Evolutionary conservation across 768 basidiomycete species (phyloP), one percentile per base, ranked within the genome.

Genomic region (Collybia nuda): DNA sequence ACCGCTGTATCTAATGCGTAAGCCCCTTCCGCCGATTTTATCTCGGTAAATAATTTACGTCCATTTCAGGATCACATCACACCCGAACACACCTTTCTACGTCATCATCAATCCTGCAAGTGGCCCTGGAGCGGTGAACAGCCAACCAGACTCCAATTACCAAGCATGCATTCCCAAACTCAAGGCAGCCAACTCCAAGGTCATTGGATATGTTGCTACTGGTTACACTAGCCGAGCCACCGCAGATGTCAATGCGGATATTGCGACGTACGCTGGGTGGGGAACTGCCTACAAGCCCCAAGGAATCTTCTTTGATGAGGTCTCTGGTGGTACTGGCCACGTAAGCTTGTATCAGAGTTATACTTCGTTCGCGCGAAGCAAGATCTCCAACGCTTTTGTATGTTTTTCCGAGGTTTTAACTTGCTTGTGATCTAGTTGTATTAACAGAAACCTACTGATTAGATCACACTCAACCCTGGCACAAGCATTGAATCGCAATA

Each of bases 251-350:
- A 54, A 19, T 14, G 39, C 53, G 5, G 68, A 71, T 24, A 57
- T 72, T 29, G 38, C 60, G 23, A 67, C 65, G 5, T 73, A 72
- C 44, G 53, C 50, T 4, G 48, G 53, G 1, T 73, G 71, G 71
- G 47, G 49, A 0, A 46, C 54, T 8, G 47, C 64, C 1, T 73
- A 71, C 50, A 47, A 57, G 8, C 60, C 58, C 0, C 57, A 65
- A 17, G 70, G 71, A 1, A 68, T 73, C 17, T 72, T 72, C 53
- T 69, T 71, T 54, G 70, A 73, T 41, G 62, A 73, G 51, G 66
- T 62, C 2, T 45, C 56, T 6, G 59, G 57, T 2, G 48, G 48
- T 15, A 45, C 50, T 8, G 35, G 21, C 3, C 44, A 59, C n/a
- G 23, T 71, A 7, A 28, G 53, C 1, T 53, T 40, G 39, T 73